phyloP scores from a whole-genome alignment of 768 basidiomycete species.

The Boletellus emodensis region DNA sequence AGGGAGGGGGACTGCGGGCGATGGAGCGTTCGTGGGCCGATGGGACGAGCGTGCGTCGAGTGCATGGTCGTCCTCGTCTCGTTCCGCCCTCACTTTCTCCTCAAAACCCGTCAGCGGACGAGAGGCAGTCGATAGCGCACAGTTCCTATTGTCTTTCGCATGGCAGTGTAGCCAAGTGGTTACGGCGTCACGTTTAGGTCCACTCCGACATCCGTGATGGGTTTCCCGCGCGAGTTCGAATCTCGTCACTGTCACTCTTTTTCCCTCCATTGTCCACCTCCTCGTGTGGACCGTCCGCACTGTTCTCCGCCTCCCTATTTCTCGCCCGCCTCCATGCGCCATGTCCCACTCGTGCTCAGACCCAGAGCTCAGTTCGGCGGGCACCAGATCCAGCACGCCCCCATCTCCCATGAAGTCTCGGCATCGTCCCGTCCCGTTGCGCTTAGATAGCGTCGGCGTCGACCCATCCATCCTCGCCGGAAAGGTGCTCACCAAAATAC shows the following conservation, averaged over 20 bases:
- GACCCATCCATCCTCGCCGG: conserved; percentile 43
- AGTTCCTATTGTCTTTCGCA: accelerated
- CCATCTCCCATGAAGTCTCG: conserved; percentile 25
- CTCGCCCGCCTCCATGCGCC: not conserved
- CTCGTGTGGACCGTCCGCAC: conserved; percentile 4
- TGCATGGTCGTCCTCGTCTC: conserved; percentile 25
- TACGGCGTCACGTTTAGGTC: conserved; percentile 58
- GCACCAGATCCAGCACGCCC: conserved; percentile 16
- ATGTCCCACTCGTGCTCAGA: conserved; percentile 12
- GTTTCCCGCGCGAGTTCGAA: conserved; percentile 58
- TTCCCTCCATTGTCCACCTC: conserved; percentile 11
- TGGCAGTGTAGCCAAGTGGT: conserved; percentile 58
- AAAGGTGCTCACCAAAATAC: conserved; percentile 39
- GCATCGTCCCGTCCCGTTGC: conserved; percentile 35
- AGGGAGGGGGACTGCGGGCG: conserved; percentile 43
- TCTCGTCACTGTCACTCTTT: conserved; percentile 51
- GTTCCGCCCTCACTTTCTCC: not conserved
- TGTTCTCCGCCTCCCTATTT: conserved; percentile 1
- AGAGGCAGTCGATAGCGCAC: not conserved
- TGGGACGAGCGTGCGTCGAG: conserved; percentile 37
- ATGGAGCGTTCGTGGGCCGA: conserved; percentile 46
- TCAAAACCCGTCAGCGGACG: conserved; percentile 9
- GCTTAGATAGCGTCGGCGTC: conserved; percentile 30
- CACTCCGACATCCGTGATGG: conserved; percentile 45
- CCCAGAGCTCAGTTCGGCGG: conserved; percentile 10